Evolutionary conservation across 352 stramenopile species (phyloP).

Genomic region (Pythium apleroticum): DNA sequence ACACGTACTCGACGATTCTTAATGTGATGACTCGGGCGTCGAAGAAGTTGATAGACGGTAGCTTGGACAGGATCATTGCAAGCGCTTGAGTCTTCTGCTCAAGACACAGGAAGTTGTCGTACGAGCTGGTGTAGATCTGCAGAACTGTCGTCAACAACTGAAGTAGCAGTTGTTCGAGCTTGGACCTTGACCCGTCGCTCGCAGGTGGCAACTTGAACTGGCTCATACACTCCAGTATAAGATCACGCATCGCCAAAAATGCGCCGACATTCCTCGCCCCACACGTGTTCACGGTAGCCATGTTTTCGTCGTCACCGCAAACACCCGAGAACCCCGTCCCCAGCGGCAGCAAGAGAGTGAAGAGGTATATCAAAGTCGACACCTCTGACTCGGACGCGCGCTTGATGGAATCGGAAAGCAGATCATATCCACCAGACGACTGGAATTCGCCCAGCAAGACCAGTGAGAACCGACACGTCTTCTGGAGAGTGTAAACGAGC

Average conservation of each 20-base stretch:
- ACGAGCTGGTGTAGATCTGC: slow-evolving; percentile 71
- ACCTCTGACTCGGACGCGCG: slow-evolving; percentile 42
- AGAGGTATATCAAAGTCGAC: slow-evolving; percentile 47
- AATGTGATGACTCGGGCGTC: slow-evolving; percentile 71
- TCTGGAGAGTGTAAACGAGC: slow-evolving; percentile 62
- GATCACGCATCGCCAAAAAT: slow-evolving; percentile 63
- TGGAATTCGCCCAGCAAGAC: slow-evolving; percentile 72
- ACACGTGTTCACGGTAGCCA: slow-evolving; percentile 42
- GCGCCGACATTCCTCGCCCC: slow-evolving; percentile 62
- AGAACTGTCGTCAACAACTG: slow-evolving; percentile 65
- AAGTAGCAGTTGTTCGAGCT: slow-evolving; percentile 50
- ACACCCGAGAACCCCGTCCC: slow-evolving; percentile 44
- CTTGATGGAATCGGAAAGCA: slow-evolving; percentile 48
- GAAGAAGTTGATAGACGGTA: slow-evolving; percentile 52
- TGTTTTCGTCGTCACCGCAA: slow-evolving; percentile 38
- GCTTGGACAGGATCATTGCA: slow-evolving; percentile 64
- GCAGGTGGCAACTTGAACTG: slow-evolving; percentile 21
- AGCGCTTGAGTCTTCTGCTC: slow-evolving; percentile 71
- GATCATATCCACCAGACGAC: slow-evolving; percentile 54
- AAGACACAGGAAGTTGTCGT: slow-evolving; percentile 69
- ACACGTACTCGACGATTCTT: slow-evolving; percentile 78
- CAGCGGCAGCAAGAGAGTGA: slow-evolving; percentile 57
- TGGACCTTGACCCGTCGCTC: slow-evolving; percentile 6
- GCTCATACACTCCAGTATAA: slow-evolving; percentile 55
- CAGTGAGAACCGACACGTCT: slow-evolving; percentile 56